A percentile compares a stretch with the other conserved stretches of the same genome.
Conservation (phyloP, 129 eudicot species). For the Erigeron canadensis region DNA sequence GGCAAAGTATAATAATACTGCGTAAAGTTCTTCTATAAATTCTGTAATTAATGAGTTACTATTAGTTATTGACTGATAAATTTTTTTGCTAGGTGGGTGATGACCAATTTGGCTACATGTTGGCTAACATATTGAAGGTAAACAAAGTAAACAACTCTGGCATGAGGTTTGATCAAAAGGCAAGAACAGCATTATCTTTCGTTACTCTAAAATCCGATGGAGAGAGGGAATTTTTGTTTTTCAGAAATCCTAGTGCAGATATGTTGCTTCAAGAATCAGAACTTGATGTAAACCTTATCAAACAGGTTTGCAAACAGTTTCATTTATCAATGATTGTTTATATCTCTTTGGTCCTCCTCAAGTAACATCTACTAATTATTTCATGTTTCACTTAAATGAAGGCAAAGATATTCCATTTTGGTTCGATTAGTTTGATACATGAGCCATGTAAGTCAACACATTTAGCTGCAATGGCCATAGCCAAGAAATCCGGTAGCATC, state of each 20-base stretch:
- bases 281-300: constrained; percentile 59
- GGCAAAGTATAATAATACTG: constrained; percentile 64
- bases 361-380: background rate
- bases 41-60: too few relatives aligned
- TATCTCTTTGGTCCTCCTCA: background rate
- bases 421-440: constrained; percentile 73
- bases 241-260: constrained; percentile 80
- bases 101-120: constrained; percentile 72
- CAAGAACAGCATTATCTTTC: constrained; percentile 75
- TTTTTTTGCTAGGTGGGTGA: constrained; percentile 50
- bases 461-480: constrained; percentile 69
- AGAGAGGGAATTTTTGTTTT: constrained; percentile 77
- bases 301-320: constrained; percentile 39
- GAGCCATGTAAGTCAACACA: constrained; percentile 84
- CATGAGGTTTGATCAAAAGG: constrained; percentile 60
- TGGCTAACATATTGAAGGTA: constrained; percentile 60
- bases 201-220: constrained; percentile 67
- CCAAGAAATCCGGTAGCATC: constrained; percentile 54
- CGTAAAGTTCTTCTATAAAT: too few relatives aligned
- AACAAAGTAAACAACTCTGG: constrained; percentile 75
- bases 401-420: constrained; percentile 76
- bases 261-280: constrained; percentile 67
- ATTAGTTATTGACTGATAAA: too few relatives aligned
- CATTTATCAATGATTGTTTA: background rate
- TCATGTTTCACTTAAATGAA: constrained; percentile 21